phyloP scores from a whole-genome alignment of 2,329 filamentous ascomycete genomes.

The Colletotrichum limetticola region DNA sequence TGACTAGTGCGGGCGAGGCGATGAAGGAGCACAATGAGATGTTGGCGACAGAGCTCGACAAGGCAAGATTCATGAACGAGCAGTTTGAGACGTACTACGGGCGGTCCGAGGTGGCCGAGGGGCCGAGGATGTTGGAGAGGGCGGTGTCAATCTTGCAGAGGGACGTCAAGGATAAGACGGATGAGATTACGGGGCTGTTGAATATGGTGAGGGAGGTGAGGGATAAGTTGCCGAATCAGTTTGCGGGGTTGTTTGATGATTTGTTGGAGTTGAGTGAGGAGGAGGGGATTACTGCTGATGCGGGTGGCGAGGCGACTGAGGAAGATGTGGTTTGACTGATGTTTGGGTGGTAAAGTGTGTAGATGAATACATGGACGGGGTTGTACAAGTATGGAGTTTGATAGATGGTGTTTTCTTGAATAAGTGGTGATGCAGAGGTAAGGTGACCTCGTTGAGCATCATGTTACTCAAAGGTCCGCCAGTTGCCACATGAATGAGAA shows the following conservation, averaged over 20 bases:
- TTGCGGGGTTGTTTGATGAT: not conserved
- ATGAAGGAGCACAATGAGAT: slow-evolving; percentile 29
- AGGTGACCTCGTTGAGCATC: not conserved
- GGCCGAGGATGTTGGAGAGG: slow-evolving; percentile 10
- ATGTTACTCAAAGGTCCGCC: no score
- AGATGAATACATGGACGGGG: not conserved
- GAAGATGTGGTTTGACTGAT: not conserved
- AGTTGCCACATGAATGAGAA: no score
- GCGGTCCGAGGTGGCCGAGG: not conserved
- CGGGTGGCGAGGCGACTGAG: not conserved
- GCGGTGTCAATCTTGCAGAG: not conserved
- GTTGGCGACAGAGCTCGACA: slow-evolving; percentile 27
- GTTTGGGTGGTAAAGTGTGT: not conserved
- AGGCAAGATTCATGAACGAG: slow-evolving; percentile 8
- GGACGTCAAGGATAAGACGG: not conserved
- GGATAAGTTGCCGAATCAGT: not conserved
- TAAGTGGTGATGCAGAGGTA: not conserved
- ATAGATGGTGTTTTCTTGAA: no score
- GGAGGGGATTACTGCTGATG: not conserved
- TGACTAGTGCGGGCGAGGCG: slow-evolving; percentile 34
- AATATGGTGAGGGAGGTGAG: not conserved
- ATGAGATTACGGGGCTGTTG: not conserved
- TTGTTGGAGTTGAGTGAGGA: not conserved
- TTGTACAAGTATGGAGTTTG: not conserved
- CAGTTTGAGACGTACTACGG: slow-evolving; percentile 31